Evolutionary conservation across 768 basidiomycete genomes (phyloP), one percentile per base, ranked within the genome.

Genomic region (Pisolithus microcarpus): DNA sequence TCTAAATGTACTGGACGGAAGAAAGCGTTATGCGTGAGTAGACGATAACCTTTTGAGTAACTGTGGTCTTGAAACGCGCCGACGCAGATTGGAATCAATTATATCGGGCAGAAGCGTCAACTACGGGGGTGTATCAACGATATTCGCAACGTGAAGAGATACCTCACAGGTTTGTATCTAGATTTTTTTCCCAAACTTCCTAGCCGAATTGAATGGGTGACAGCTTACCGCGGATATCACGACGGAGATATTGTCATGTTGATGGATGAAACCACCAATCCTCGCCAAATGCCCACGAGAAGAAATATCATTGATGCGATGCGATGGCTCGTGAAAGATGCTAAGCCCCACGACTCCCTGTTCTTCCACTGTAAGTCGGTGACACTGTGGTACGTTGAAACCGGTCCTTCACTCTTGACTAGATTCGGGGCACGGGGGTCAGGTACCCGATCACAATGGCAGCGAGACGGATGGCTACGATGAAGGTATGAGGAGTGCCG

Each of bases 391-490:
- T 6, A 0, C 49, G 36, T 11, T n/a, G 42, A 10, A 16, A 38
- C 19, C 31, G 6, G 3, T 49, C 23, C 23, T 18, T 52, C 10
- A 9, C 11, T 40, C 4, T 39, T 43, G n/a, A 8, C 49, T 51
- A 88, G 87, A 91, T 68, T 95, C 93, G 1, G 95, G 94, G 0
- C 94, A 97, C 59, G 95, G 96, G n/a, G 95, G 93, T 9, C 93
- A 94, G 62, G 83, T 85, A 3, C 75, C 73, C 48, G 92, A 96
- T 66, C 53, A 69, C 1, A 77, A 89, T 56, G 88, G 87, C 3
- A 89, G 91, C 57, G 85, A 94, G 66, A 69, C 74, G 0, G 86
- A 89, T 58, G 92, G 91, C 7, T 78, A 71, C 49, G 90, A 93
- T 55, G 90, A 92, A 75, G 80, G 84, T 82, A 21, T 0, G 55